phyloP scores from a whole-genome alignment of 2,329 filamentous ascomycete species.

The Sarocladium strictum region DNA sequence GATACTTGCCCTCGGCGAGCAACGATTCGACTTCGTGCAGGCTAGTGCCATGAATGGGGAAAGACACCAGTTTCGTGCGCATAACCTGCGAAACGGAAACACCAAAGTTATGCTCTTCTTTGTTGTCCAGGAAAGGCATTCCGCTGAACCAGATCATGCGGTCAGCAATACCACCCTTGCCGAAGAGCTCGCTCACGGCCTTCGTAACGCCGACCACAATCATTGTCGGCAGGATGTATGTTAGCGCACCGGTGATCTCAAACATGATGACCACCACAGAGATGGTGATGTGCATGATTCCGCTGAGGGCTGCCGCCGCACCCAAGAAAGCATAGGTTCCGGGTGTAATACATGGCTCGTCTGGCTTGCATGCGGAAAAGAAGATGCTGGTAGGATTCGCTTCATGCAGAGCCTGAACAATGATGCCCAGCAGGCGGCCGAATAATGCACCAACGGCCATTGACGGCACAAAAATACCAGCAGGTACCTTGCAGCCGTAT shows the following conservation, averaged over 20 bases:
- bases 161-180: slow-evolving; percentile 95
- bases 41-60: slow-evolving; percentile 69
- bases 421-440: slow-evolving; percentile 86
- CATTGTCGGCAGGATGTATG: slow-evolving; percentile 97
- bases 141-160: slow-evolving; percentile 99
- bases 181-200: slow-evolving; percentile 81
- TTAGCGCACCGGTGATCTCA: slow-evolving; percentile 92
- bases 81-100: slow-evolving; percentile 89
- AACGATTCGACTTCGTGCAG: slow-evolving; percentile 73
- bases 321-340: slow-evolving; percentile 96
- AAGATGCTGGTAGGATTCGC: slow-evolving; percentile 75
- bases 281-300: slow-evolving; percentile 97
- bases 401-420: slow-evolving; percentile 86
- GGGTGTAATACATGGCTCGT: slow-evolving; percentile 92
- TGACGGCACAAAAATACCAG: slow-evolving; percentile 94
- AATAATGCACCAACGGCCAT: slow-evolving; percentile 97
- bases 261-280: slow-evolving; percentile 99
- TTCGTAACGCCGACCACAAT: slow-evolving; percentile 98
- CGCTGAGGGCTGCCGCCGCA: slow-evolving; percentile 82
- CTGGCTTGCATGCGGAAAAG: slow-evolving; percentile 82
- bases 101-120: slow-evolving; percentile 95
- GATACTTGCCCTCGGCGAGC: slow-evolving; percentile 72
- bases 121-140: slow-evolving; percentile 93
- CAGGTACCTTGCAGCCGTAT: slow-evolving; percentile 96
- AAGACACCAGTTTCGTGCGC: slow-evolving; percentile 67